Base-by-base conservation (phyloP, 306 rosid species). In the Urtica urens region DNA sequence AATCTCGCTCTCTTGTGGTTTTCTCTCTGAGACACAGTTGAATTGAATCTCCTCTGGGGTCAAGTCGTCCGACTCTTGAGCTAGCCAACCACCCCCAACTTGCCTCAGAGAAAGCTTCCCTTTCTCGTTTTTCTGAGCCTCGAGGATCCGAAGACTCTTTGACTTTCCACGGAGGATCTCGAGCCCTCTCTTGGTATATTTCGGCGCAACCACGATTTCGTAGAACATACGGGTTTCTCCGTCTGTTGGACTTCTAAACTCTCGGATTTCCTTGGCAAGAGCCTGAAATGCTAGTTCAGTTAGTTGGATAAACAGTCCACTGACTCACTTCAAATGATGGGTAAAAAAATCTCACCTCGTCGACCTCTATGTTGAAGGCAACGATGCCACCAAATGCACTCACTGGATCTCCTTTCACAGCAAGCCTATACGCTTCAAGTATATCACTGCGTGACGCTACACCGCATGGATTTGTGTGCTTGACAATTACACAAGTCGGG, bases 301-400 rank as follows among this genome's bases (percentile, higher is more conserved):
- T 29, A 18, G 55, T 4, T 40, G 10, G 3, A 23, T 9, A 10
- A 22, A 13, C 23, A 21, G 27, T 4, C 28, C 8, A 19, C 14
- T 5, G 13, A 55, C 37, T 42, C 24, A 16, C 15, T 22, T 19
- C 17, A 30, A 10, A 18, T 27, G 55, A 17, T 37, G 21, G 2
- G 10, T 31, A 48, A 17, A 53, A n/a, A 40, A 25, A 49, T 51
- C 70, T 59, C 37, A 90, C 97, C 95, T 79, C 97, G 30, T 90
- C 97, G 55, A 90, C 71, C 70, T 81, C 87, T 38, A 71, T 46
- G 31, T 90, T 90, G 76, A 90, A 84, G 47, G 95, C 95, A 5
- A 90, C 95, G 58, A 84, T 90, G 44, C 97, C 97, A 43, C 97
- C 97, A 38, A 90, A 88, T 54, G 95, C 97, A 63, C 97, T 90